Percentiles rank a stretch among this genome's conserved stretches.
Evolutionary conservation across 2,329 filamentous ascomycete species (phyloP).

Genomic region (Trichothecium roseum): DNA sequence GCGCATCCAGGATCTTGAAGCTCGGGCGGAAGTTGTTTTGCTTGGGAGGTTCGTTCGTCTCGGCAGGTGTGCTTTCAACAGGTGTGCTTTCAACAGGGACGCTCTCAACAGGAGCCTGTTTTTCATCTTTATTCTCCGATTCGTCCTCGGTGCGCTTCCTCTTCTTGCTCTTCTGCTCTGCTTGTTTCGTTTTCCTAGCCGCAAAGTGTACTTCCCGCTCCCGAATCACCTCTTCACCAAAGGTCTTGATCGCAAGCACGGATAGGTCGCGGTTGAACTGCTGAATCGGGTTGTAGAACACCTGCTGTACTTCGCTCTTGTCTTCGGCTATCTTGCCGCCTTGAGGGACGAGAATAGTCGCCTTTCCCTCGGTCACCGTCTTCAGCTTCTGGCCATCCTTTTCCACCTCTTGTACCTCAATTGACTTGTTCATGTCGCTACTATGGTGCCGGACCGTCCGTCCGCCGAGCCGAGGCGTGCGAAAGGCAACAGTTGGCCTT

Average conservation of each 20-base stretch:
- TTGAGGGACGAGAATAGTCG: constrained; percentile 44
- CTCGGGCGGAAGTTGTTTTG: constrained; percentile 20
- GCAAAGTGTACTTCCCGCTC: constrained; percentile 29
- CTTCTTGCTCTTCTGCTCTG: constrained; percentile 19
- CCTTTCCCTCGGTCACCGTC: constrained; percentile 44
- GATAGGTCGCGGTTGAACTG: constrained; percentile 97
- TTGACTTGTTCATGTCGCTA: constrained; percentile 1
- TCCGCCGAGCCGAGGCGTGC: too few species aligned
- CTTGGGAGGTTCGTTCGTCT: constrained; percentile 12
- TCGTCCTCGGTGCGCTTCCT: constrained; percentile 32
- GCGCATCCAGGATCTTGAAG: constrained; percentile 85
- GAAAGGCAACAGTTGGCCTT: too few species aligned
- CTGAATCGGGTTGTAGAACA: constrained; percentile 98
- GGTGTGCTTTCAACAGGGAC: constrained; percentile 3
- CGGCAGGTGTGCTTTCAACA: constrained; percentile 1
- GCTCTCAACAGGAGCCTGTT: background rate
- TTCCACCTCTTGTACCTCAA: constrained; percentile 13
- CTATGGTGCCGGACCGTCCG: background rate
- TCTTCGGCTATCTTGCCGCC: constrained; percentile 34
- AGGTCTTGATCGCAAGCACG: constrained; percentile 82
- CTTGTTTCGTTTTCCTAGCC: constrained; percentile 27
- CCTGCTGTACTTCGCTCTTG: constrained; percentile 57
- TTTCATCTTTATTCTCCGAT: constrained; percentile 8
- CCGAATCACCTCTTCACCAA: constrained; percentile 54
- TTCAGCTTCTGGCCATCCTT: constrained; percentile 37